Percentiles rank a stretch among this genome's conserved stretches.
Evolutionary conservation across 306 rosid species (phyloP).

Genomic region (Leucaena leucocephala): DNA sequence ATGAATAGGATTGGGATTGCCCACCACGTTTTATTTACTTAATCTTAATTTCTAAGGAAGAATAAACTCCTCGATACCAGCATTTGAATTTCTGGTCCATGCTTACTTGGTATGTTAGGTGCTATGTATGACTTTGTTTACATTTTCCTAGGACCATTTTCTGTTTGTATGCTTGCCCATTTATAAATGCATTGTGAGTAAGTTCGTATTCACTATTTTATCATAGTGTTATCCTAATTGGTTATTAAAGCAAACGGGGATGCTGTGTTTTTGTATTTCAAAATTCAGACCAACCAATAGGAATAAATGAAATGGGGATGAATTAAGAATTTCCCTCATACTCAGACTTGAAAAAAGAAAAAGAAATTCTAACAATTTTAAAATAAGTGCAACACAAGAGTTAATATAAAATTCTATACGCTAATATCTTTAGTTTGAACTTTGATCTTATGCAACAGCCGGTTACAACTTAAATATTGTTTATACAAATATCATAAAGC

Average conservation of each 20-base stretch:
- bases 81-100: slow-evolving; percentile 27
- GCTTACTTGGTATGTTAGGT: slow-evolving; percentile 9
- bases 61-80: slow-evolving; percentile 34
- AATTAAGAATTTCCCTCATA: not conserved
- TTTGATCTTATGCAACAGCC: not conserved
- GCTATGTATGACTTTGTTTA: slow-evolving; percentile 19
- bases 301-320: not conserved
- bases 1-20: slow-evolving; percentile 36
- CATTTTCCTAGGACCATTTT: slow-evolving; percentile 15
- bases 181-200: not conserved
- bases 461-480: not conserved
- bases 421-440: not conserved
- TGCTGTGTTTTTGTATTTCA: not conserved
- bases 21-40: slow-evolving; percentile 18
- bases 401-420: not conserved
- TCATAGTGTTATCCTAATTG: not conserved
- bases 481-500: not conserved
- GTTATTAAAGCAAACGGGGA: not conserved
- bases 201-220: not conserved
- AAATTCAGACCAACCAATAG: not conserved
- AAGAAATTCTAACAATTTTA: not conserved
- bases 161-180: not conserved
- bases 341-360: not conserved
- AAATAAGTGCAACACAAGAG: not conserved
- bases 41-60: slow-evolving; percentile 32